Percentiles rank a stretch among this genome's conserved stretches.
Evolutionary conservation across 441 rosid species (phyloP).

Genomic region (Adansonia madagascariensis): DNA sequence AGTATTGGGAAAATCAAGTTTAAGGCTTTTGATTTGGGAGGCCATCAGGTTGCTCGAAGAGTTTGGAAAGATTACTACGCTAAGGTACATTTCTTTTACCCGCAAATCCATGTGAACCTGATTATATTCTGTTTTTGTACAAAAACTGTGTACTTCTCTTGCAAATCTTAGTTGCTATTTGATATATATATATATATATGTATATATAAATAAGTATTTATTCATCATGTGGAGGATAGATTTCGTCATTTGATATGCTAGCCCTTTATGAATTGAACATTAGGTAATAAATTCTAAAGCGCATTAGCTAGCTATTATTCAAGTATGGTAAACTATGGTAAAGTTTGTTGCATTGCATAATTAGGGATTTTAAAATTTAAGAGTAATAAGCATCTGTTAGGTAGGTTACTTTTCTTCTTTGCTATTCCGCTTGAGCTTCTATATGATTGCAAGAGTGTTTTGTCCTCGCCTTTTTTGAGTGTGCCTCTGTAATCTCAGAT

Average conservation of each 20-base stretch:
- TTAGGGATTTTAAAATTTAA: neutral
- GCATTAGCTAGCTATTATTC: neutral
- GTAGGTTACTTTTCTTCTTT: constrained; percentile 7
- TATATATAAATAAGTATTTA: neutral
- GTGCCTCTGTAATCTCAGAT: constrained; percentile 40
- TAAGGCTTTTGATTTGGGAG: constrained; percentile 88
- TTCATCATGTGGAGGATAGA: neutral
- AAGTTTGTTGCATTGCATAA: constrained; percentile 7
- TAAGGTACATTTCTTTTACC: constrained; percentile 45
- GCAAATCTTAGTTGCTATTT: neutral
- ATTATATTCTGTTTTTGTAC: neutral
- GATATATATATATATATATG: neutral
- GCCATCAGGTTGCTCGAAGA: constrained; percentile 82
- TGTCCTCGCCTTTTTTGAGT: neutral
- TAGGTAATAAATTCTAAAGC: neutral
- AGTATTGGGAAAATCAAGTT: constrained; percentile 83
- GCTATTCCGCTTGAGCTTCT: neutral
- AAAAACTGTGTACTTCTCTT: neutral
- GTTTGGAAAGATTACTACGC: constrained; percentile 90
- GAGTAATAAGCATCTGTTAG: neutral
- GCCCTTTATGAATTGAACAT: neutral
- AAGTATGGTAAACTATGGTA: neutral
- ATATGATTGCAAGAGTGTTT: neutral
- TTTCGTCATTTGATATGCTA: neutral
- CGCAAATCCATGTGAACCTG: neutral